These are phyloP conservation scores for Heliosperma pusillum DNA, from an alignment of 148 eudicot genomes.

Conservation along the genomic window DNA sequence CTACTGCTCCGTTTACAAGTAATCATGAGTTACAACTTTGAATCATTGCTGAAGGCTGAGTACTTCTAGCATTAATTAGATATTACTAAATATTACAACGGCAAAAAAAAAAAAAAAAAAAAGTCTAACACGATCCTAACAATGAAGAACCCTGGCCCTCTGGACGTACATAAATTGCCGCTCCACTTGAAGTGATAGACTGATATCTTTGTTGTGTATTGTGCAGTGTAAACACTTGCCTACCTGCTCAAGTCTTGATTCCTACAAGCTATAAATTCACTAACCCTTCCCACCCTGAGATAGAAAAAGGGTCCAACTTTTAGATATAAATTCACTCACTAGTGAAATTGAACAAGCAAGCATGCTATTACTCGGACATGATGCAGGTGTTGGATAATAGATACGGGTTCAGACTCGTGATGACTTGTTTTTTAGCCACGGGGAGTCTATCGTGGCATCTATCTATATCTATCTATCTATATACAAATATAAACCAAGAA, in stretches of 20 bases:
- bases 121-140: constrained; percentile 8
- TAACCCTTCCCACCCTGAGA: constrained; percentile 32
- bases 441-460: too few species aligned
- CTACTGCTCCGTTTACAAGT: constrained; percentile 10
- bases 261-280: constrained; percentile 6
- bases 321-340: too few species aligned
- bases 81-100: constrained; percentile 6
- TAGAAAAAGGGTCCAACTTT: too few species aligned
- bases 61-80: background rate
- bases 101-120: background rate
- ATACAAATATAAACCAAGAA: too few species aligned
- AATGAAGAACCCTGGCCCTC: constrained; percentile 6
- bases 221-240: background rate
- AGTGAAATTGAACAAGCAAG: background rate
- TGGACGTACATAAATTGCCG: background rate
- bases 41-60: background rate
- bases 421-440: too few species aligned
- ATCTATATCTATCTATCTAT: too few species aligned
- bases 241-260: too few species aligned
- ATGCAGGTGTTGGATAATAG: too few species aligned
- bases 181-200: background rate
- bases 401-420: too few species aligned
- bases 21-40: background rate
- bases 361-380: too few species aligned
- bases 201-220: constrained; percentile 7